Conservation (phyloP, 139 green algal genomes). For the Haematococcus lacustris region DNA sequence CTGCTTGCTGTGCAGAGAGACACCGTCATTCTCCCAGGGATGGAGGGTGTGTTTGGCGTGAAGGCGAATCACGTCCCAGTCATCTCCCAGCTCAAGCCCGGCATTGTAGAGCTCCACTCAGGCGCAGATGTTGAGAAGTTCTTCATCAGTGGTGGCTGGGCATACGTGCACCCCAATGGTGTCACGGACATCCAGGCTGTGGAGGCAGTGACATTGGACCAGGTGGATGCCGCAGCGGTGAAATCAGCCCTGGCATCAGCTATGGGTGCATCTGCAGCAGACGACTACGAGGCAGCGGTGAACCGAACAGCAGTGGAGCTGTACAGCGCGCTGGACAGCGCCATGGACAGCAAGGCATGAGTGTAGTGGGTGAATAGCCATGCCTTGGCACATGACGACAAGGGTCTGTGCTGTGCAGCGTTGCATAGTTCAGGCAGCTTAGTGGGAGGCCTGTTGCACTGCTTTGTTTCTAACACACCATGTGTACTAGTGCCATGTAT, state of each 20-base stretch:
- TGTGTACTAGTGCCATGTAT: no score
- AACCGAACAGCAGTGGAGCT: constrained; percentile 46
- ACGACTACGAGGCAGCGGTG: constrained; percentile 46
- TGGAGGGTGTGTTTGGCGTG: constrained; percentile 50
- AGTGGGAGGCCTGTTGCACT: not conserved
- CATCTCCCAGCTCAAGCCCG: constrained; percentile 51
- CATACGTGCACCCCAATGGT: constrained; percentile 51
- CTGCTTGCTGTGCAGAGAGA: constrained; percentile 30
- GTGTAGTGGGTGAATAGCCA: not conserved
- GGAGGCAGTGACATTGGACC: constrained; percentile 41
- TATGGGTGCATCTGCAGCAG: constrained; percentile 18
- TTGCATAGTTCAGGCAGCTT: not conserved
- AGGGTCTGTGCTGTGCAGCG: not conserved
- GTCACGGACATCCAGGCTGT: constrained; percentile 48
- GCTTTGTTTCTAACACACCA: not conserved
- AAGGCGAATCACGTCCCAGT: constrained; percentile 57
- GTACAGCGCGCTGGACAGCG: constrained; percentile 38
- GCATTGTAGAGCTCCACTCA: constrained; percentile 41
- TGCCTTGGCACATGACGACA: no score
- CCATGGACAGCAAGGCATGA: constrained; percentile 43
- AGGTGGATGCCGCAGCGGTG: constrained; percentile 40
- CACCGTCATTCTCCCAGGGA: constrained; percentile 44
- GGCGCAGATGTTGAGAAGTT: constrained; percentile 47
- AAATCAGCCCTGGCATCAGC: constrained; percentile 37
- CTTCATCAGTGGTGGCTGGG: constrained; percentile 53